phyloP scores from a whole-genome alignment of 2,329 filamentous ascomycete genomes.

The Aspergillus persii region DNA sequence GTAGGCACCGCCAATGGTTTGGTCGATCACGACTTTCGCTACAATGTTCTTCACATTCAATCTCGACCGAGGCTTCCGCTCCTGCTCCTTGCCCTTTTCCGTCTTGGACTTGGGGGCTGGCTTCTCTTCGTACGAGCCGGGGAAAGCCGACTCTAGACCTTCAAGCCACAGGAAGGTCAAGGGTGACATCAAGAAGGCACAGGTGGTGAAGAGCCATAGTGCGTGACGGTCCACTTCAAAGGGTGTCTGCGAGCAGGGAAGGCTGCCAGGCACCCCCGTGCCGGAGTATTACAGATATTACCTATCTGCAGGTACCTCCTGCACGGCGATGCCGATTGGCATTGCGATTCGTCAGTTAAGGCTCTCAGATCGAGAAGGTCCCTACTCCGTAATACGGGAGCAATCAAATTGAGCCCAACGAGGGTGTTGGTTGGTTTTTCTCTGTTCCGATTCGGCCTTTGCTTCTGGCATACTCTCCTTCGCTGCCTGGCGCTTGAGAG shows the following conservation, averaged over 20 bases:
- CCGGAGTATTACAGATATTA: not conserved
- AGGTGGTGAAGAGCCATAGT: slow-evolving; percentile 55
- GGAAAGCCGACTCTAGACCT: slow-evolving; percentile 54
- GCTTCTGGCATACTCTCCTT: not conserved
- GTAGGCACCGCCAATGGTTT: slow-evolving; percentile 55
- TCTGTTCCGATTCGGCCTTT: not conserved
- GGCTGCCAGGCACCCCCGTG: not conserved
- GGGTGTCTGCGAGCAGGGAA: slow-evolving; percentile 30
- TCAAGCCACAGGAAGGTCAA: slow-evolving; percentile 61
- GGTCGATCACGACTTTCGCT: slow-evolving; percentile 59
- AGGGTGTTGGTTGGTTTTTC: not conserved
- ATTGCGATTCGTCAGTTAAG: not conserved
- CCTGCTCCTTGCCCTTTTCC: slow-evolving; percentile 13
- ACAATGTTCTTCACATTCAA: slow-evolving; percentile 36
- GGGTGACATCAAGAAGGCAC: slow-evolving; percentile 54
- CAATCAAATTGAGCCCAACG: not conserved
- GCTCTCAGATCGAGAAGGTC: not conserved
- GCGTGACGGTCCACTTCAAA: slow-evolving; percentile 49
- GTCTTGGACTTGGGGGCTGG: slow-evolving; percentile 10
- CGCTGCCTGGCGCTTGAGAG: too few species aligned
- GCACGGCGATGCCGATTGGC: not conserved
- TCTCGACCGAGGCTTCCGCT: slow-evolving; percentile 14
- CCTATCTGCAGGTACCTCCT: not conserved
- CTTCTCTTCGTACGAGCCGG: slow-evolving; percentile 35
- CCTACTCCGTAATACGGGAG: not conserved